A percentile compares a stretch with the other conserved stretches of the same genome.
These are phyloP conservation scores for Hypoxylon sp. DNA, from an alignment of 2,329 filamentous ascomycete genomes.

Conservation along the genomic window DNA sequence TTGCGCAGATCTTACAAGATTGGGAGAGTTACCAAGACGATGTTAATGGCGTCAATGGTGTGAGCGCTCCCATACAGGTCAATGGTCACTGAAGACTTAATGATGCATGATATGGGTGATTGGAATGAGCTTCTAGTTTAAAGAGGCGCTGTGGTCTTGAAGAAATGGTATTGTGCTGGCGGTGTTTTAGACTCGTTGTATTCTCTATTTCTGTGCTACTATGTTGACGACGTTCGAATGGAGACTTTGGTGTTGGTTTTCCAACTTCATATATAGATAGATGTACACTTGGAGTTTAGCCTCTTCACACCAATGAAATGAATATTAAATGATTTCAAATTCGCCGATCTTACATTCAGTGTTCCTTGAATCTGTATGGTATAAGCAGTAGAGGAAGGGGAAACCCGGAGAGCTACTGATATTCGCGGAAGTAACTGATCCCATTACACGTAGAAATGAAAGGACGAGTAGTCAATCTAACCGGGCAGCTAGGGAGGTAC, in stretches of 20 bases:
- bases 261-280: constrained; percentile 23
- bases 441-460: not conserved
- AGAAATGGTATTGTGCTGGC: not conserved
- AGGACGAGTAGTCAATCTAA: not conserved
- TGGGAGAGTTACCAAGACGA: constrained; percentile 81
- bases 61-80: constrained; percentile 52
- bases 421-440: not conserved
- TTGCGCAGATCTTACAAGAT: constrained; percentile 86
- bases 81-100: constrained; percentile 44
- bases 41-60: constrained; percentile 53
- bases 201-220: constrained; percentile 29
- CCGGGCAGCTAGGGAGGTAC: not conserved
- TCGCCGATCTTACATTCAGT: not conserved
- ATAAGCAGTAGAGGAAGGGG: not conserved
- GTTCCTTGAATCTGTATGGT: not conserved
- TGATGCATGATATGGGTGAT: not conserved
- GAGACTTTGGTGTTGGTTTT: constrained; percentile 15
- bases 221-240: constrained; percentile 22
- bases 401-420: not conserved
- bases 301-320: constrained; percentile 19
- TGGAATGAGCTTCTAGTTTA: not conserved
- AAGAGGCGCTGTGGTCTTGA: constrained; percentile 3
- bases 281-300: constrained; percentile 25
- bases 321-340: constrained; percentile 15
- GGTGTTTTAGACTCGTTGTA: constrained; percentile 30